These are phyloP conservation scores for Cudoniella acicularis DNA, from an alignment of 495 filamentous ascomycete genomes.

Conservation along the genomic window DNA sequence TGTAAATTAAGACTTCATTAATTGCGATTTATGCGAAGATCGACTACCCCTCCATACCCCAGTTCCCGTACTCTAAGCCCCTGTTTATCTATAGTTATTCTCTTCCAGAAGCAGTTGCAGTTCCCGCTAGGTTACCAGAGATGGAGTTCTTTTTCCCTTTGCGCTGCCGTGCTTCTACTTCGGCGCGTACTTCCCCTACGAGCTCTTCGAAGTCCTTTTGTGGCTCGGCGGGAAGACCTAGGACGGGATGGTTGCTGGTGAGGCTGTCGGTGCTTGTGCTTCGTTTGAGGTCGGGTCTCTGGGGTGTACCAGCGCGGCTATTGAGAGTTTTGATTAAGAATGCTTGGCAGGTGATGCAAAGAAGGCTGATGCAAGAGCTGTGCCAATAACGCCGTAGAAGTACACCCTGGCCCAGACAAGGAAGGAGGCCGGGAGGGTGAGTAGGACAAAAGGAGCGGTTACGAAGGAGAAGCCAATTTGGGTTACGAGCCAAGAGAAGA, in stretches of 20 bases:
- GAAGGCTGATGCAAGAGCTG: slow-evolving; percentile 60
- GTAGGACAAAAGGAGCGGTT: slow-evolving; percentile 75
- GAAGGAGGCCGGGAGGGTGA: slow-evolving; percentile 58
- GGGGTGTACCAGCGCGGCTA: slow-evolving; percentile 42
- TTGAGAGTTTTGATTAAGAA: slow-evolving; percentile 58
- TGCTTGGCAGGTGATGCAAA: slow-evolving; percentile 72
- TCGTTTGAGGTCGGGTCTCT: slow-evolving; percentile 13
- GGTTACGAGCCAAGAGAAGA: slow-evolving; percentile 73
- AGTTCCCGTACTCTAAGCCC: not conserved
- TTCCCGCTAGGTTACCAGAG: not conserved
- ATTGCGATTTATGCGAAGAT: not conserved
- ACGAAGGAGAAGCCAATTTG: slow-evolving; percentile 81
- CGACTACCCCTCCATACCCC: not conserved
- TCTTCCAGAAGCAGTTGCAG: not conserved
- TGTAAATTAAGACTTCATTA: too few relatives aligned
- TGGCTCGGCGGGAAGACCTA: slow-evolving; percentile 78
- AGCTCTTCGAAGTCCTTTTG: slow-evolving; percentile 75
- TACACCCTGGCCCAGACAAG: slow-evolving; percentile 81
- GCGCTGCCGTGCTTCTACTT: slow-evolving; percentile 47
- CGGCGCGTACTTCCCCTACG: slow-evolving; percentile 66
- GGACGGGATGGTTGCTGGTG: slow-evolving; percentile 38
- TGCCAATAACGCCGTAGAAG: slow-evolving; percentile 76
- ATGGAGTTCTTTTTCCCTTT: slow-evolving; percentile 10
- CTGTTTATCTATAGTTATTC: not conserved
- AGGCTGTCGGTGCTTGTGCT: slow-evolving; percentile 18